Base-by-base conservation (phyloP, 495 filamentous ascomycete genomes). In the Talaromyces stipitatus region DNA sequence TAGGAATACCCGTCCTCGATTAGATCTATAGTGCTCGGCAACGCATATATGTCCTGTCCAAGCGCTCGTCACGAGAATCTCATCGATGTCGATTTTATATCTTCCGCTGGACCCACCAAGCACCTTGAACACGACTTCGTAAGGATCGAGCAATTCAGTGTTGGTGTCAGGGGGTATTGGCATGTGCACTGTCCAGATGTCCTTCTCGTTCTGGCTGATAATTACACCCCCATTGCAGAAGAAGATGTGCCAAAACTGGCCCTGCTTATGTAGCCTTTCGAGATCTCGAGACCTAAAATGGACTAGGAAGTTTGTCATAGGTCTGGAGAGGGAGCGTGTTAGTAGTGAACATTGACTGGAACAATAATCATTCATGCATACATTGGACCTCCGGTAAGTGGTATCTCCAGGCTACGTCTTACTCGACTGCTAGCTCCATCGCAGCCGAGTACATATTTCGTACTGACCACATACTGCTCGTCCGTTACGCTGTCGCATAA, bases 1-100 rank as follows among this genome's bases (percentile, higher is more conserved):
- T 0, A 84, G 67, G 27, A 85, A 74, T 2, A 84, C 64, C 1
- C 72, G 65, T 12, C 64, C 58, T n/a, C 67, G 36, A n/a, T 32
- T 27, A 0, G 38, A 57, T 14, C 14, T 3, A 23, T 66, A 68
- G 2, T 22, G 24, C 2, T 60, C 50, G 0, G 67, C 61, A 16
- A 72, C 55, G 14, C 54, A 46, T 23, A 70, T 50, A 30, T 59
- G 61, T 1, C 66, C 63, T 23, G 55, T 27, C 60, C 61, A 73
- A n/a, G 41, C 29, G 46, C 57, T 62, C 32, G 51, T 50, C 9
- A 71, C 64, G 0, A 71, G 41, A 7, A 73, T 60, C 54, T 69
- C 60, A 52, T 71, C 70, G 32, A 72, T 64, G n/a, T 65, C 56
- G 48, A 69, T 59, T 11, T 51, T 5, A 23, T 33, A 65, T 0